Evolutionary conservation across 345 rosid genomes (phyloP).

Genomic region (Pugionium cornutum): DNA sequence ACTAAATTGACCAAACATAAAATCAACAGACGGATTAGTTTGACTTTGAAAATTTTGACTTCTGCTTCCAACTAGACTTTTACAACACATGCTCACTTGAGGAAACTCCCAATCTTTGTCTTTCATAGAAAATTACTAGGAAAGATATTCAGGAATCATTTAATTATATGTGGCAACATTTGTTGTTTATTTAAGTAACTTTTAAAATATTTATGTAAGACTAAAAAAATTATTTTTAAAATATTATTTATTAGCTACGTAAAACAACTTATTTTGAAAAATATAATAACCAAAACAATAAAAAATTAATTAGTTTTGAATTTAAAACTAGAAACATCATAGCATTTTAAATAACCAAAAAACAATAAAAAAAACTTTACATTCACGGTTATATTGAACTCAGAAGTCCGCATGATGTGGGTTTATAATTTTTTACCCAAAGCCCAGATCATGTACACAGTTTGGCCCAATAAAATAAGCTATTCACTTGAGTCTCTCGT

Average conservation of each 20-base stretch:
- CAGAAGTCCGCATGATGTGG: neutral
- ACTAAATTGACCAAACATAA: slow-evolving; percentile 33
- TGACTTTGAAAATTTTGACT: slow-evolving; percentile 43
- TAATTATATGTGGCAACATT: slow-evolving; percentile 1
- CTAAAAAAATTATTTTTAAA: no score
- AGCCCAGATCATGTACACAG: slow-evolving; percentile 4
- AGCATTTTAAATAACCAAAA: neutral
- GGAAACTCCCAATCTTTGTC: slow-evolving; percentile 5
- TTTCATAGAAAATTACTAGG: slow-evolving; percentile 15
- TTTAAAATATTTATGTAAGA: neutral
- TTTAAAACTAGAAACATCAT: neutral
- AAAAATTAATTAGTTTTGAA: no score
- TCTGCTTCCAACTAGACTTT: slow-evolving; percentile 17
- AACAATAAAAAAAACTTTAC: no score
- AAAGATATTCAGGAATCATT: slow-evolving; percentile 25
- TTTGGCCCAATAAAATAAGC: slow-evolving; percentile 2
- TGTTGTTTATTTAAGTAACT: neutral
- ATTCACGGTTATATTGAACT: neutral
- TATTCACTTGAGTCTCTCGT: neutral
- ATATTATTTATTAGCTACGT: neutral
- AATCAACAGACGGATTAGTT: slow-evolving; percentile 21
- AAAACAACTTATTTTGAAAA: no score
- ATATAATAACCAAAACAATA: no score
- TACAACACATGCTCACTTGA: slow-evolving; percentile 28
- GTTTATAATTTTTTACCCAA: slow-evolving; percentile 8